These are phyloP conservation scores for Phaeotremella fagi DNA, from an alignment of 768 basidiomycete species.

Conservation along the genomic window DNA sequence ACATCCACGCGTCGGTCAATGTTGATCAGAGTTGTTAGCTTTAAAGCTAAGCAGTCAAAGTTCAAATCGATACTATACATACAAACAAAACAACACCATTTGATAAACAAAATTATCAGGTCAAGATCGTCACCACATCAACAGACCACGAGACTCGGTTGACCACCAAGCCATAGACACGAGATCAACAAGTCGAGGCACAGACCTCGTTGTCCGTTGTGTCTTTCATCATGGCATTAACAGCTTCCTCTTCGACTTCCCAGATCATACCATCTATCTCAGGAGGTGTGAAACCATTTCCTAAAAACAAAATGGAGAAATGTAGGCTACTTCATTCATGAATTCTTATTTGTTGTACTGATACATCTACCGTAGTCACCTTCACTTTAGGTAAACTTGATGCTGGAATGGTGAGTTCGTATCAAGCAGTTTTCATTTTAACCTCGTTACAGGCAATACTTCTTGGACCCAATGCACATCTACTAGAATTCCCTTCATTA, in stretches of 20 bases:
- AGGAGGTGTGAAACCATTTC: neutral
- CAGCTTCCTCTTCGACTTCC: slow-evolving; percentile 8
- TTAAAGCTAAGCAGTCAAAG: too few species aligned
- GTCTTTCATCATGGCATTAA: neutral
- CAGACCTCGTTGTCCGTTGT: too few species aligned
- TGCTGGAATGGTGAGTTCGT: slow-evolving; percentile 58
- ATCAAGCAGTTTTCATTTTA: neutral
- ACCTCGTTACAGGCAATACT: slow-evolving; percentile 52
- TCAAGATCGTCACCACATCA: too few species aligned
- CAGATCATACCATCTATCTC: neutral
- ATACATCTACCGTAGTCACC: slow-evolving; percentile 29
- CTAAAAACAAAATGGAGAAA: slow-evolving; percentile 38
- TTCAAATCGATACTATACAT: too few species aligned
- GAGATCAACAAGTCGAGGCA: too few species aligned
- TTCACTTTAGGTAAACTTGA: slow-evolving; percentile 96
- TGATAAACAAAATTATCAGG: too few species aligned
- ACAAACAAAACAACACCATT: too few species aligned
- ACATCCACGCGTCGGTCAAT: too few species aligned
- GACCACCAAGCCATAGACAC: neutral
- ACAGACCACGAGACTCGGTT: neutral
- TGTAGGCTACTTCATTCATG: slow-evolving; percentile 25
- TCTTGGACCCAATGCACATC: slow-evolving; percentile 85
- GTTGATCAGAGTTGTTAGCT: too few species aligned
- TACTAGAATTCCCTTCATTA: slow-evolving; percentile 96
- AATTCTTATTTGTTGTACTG: neutral